These are phyloP conservation scores for Gremmenia infestans DNA, from an alignment of 2,329 filamentous ascomycete species.

Conservation along the genomic window DNA sequence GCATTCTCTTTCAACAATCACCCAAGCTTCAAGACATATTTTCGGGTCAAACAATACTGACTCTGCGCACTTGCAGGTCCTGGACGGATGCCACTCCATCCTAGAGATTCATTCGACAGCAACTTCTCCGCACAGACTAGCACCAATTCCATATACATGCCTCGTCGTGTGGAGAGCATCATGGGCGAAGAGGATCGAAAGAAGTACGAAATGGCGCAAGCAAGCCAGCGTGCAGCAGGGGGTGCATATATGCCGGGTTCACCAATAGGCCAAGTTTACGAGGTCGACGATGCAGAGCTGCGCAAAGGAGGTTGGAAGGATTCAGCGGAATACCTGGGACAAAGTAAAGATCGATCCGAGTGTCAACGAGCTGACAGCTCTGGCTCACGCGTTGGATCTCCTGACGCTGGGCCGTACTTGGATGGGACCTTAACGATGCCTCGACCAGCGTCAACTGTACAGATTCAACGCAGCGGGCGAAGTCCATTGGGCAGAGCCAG, in stretches of 20 bases:
- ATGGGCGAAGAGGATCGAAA: conserved; percentile 73
- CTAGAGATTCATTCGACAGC: conserved; percentile 63
- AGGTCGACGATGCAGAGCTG: conserved; percentile 43
- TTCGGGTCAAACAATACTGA: neutral
- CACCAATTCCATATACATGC: conserved; percentile 58
- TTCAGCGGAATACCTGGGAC: conserved; percentile 32
- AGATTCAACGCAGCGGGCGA: conserved; percentile 25
- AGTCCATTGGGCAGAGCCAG: conserved; percentile 34
- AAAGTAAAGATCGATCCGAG: conserved; percentile 22
- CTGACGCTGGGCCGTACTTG: conserved; percentile 4
- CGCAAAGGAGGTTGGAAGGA: conserved; percentile 39
- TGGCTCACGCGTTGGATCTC: neutral
- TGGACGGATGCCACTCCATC: conserved; percentile 39
- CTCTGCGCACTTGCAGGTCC: neutral
- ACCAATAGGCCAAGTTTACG: conserved; percentile 43
- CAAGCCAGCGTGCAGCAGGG: conserved; percentile 39
- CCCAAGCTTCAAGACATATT: neutral
- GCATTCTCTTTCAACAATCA: neutral
- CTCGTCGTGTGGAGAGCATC: conserved; percentile 57
- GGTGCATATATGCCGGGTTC: conserved; percentile 36
- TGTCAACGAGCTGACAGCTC: conserved; percentile 13
- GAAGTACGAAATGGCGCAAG: conserved; percentile 67
- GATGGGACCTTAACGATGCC: conserved; percentile 18
- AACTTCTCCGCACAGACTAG: conserved; percentile 52
- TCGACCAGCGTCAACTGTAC: conserved; percentile 14